Conservation (phyloP, 1,139 yeast genomes). For the Hyphopichia pseudoburtonii region DNA sequence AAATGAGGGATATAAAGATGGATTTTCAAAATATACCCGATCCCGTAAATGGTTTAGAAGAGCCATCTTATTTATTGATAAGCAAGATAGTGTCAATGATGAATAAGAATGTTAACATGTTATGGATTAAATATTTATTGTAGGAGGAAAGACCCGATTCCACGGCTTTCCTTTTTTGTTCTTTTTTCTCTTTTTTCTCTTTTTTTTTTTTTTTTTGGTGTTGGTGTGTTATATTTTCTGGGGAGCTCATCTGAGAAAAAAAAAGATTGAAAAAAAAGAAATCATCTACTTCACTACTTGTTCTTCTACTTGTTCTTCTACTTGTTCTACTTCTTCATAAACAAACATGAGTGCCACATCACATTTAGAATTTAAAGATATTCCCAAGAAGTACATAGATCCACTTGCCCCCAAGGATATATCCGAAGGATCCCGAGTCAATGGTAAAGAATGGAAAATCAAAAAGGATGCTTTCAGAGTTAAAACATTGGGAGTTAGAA, state of each 20-base stretch:
- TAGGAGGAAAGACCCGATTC: background rate
- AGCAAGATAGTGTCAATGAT: conserved; percentile 29
- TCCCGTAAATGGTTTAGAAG: conserved; percentile 50
- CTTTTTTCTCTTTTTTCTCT: conserved; percentile 1
- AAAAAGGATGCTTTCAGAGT: conserved; percentile 52
- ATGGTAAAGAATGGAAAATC: conserved; percentile 60
- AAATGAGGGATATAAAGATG: conserved; percentile 40
- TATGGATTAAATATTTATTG: background rate
- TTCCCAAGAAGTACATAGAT: conserved; percentile 29
- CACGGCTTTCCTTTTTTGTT: conserved; percentile 2
- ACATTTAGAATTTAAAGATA: conserved; percentile 22
- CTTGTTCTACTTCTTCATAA: background rate
- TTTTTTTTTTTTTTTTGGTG: too few species aligned
- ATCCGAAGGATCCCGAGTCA: conserved; percentile 46
- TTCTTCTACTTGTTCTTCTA: background rate
- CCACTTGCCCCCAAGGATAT: conserved; percentile 27
- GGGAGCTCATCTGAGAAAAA: background rate
- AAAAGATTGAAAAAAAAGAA: conserved; percentile 3
- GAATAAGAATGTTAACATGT: conserved; percentile 8
- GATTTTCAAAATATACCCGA: conserved; percentile 52
- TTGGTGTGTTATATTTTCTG: too few species aligned
- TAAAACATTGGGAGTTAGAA: conserved; percentile 28
- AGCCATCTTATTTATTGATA: conserved; percentile 47
- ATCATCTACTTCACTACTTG: conserved; percentile 3
- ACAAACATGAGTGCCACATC: conserved; percentile 26